Conservation (phyloP, 768 basidiomycete species). For the Boletus rex-veris region DNA sequence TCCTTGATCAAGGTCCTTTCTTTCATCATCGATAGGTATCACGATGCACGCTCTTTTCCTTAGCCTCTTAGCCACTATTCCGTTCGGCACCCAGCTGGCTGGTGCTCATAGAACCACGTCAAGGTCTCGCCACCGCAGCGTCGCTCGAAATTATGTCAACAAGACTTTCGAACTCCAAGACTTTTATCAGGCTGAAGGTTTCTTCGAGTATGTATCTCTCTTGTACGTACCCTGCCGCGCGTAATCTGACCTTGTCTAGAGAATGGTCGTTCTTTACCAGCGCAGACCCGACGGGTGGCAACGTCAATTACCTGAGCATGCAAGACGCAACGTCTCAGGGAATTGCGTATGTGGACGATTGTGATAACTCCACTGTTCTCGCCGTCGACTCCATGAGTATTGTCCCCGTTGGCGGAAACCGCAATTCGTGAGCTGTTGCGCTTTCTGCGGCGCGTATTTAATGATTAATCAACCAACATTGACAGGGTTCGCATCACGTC, state of each 20-base stretch:
- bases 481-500: constrained; percentile 64
- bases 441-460: not conserved
- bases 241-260: constrained; percentile 33
- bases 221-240: not conserved
- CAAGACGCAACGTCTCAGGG: constrained; percentile 46
- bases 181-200: constrained; percentile 48
- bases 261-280: constrained; percentile 64
- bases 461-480: not conserved
- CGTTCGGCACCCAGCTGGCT: constrained; percentile 35
- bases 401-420: constrained; percentile 48
- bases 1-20: constrained; percentile 2
- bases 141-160: constrained; percentile 20
- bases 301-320: constrained; percentile 55
- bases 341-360: constrained; percentile 58
- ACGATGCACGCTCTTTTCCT: constrained; percentile 34
- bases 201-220: constrained; percentile 49
- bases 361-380: constrained; percentile 53
- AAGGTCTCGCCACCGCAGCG: constrained; percentile 29
- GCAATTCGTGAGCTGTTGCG: constrained; percentile 43
- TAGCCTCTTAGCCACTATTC: constrained; percentile 30
- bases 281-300: constrained; percentile 67
- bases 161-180: constrained; percentile 37
- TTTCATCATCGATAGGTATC: constrained; percentile 8
- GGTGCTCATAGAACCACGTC: constrained; percentile 29
- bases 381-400: constrained; percentile 57